Conservation (phyloP, 140 eudicot genomes). For the Eryngium alpinum region DNA sequence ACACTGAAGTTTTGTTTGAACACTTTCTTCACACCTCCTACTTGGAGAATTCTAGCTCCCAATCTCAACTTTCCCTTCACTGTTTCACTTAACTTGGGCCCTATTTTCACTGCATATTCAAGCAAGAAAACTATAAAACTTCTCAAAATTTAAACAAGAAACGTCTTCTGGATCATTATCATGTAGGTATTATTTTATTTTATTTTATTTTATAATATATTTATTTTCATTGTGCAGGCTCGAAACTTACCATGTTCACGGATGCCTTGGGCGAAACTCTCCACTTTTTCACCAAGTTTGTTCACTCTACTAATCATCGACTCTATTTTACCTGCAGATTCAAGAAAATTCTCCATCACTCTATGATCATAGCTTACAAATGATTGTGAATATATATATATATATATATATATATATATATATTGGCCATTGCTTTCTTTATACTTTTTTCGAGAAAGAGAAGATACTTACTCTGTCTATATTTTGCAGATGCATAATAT, state of each 20-base stretch:
- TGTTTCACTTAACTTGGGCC: constrained; percentile 29
- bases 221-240: neutral
- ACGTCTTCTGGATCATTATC: too few relatives aligned
- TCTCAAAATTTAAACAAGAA: too few relatives aligned
- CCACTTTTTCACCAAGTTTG: constrained; percentile 15
- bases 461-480: constrained; percentile 4
- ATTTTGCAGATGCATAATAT: neutral
- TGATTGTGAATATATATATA: neutral
- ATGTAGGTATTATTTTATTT: too few relatives aligned
- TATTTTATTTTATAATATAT: too few relatives aligned
- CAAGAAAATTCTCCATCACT: neutral
- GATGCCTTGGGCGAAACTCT: constrained; percentile 14
- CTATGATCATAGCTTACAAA: neutral
- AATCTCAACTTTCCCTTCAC: constrained; percentile 40
- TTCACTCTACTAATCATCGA: constrained; percentile 4
- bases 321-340: constrained; percentile 12
- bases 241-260: constrained; percentile 11
- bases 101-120: constrained; percentile 26
- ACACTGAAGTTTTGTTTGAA: constrained; percentile 31
- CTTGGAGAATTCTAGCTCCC: constrained; percentile 34
- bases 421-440: neutral
- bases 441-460: neutral
- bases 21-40: constrained; percentile 26
- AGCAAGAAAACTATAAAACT: too few relatives aligned
- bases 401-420: too few relatives aligned